Conservation (phyloP, 805 yeast species). For the Zygosaccharomyces lentus region DNA sequence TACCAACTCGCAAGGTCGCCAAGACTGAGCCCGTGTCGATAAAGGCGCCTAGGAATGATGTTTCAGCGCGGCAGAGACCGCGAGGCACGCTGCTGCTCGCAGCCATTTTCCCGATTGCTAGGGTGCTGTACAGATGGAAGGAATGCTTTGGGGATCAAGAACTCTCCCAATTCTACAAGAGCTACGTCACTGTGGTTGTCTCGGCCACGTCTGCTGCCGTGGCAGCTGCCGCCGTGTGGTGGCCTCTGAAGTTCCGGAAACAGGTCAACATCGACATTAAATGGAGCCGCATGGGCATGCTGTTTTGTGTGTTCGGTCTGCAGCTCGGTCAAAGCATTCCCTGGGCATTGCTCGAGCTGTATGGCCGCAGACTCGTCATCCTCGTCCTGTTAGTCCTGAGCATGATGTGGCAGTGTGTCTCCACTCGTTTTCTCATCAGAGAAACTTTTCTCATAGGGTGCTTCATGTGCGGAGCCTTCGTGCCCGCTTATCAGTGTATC, state of each 20-base stretch:
- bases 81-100: neutral
- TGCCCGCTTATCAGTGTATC: conserved; percentile 2
- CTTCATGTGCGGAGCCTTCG: conserved; percentile 1
- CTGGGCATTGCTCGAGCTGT: neutral
- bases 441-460: conserved; percentile 1
- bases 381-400: neutral
- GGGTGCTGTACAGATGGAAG: neutral
- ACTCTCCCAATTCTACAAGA: neutral
- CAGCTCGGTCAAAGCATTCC: conserved; percentile 1
- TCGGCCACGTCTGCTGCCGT: conserved; percentile 1
- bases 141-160: neutral
- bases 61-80: neutral
- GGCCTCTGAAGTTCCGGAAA: conserved; percentile 2
- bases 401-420: neutral
- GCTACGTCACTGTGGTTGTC: neutral
- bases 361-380: conserved; percentile 1
- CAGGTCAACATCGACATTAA: neutral
- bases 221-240: conserved; percentile 4
- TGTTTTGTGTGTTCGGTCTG: conserved; percentile 3
- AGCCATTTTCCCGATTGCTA: neutral
- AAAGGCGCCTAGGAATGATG: neutral
- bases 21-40: too few species aligned
- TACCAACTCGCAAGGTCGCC: neutral
- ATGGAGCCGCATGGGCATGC: conserved; percentile 2
- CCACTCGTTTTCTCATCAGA: neutral